Base-by-base conservation (phyloP, 1,284 basidiomycete genomes). In the Ustilago cynodontis region DNA sequence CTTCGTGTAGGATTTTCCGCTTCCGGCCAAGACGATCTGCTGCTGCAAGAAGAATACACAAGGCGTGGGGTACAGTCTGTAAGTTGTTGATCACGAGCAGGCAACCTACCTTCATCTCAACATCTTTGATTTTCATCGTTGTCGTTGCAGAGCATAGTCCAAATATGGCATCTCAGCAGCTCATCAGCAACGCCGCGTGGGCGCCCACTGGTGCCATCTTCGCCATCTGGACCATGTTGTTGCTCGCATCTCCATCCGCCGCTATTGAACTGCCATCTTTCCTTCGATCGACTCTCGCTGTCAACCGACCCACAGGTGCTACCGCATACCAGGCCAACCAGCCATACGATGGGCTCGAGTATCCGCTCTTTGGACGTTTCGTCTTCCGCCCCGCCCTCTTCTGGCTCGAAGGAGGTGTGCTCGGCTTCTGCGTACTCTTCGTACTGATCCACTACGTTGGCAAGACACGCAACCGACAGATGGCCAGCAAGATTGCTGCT, bases 381-480 rank as follows among this genome's bases (percentile, higher is more conserved):
- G 71, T 78, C 52, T 78, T 78, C 60, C 63, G 75, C 28, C 75
- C 75, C 5, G 71, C 75, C 2, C 71, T 78, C 45, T 82, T 82
- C 67, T 64, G 70, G 58, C 31, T 75, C 45, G 82, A 83, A 60
- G 79, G 66, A 28, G 59, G 68, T 20, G 62, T 78, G 22, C 62
- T 83, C 13, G 71, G 49, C 24, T 57, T 78, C 57, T 66, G 67
- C 33, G 16, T 81, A 29, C 53, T 78, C 49, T 83, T 80, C 52
- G 45, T 83, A 3, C 55, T 82, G 43, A 54, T 82, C 31, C 79
- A 80, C 71, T 45, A 73, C 33, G 65, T 73, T 9, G 81, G 80
- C 50, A 80, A 77, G 56, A 50, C 69, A 10, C 65, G 71, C 49
- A 83, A 83, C 65, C 63, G 68, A 29, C 55, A 62, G 22, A 59